A percentile compares a stretch with the other conserved stretches of the same genome.
Conservation (phyloP, 169 alveolate genomes). For the Plasmodium inui region DNA sequence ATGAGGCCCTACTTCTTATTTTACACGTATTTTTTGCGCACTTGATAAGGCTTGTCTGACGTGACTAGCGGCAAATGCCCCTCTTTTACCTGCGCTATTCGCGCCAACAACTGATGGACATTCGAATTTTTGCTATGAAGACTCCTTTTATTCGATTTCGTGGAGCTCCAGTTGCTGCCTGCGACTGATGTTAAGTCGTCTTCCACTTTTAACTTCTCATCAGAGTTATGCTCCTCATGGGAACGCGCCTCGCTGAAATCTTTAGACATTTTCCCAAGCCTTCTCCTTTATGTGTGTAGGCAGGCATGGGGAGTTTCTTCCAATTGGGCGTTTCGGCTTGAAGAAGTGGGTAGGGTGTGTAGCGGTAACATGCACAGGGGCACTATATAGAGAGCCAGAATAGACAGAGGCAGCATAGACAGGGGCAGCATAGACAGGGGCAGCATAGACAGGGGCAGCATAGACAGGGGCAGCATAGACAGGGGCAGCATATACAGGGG, state of each 20-base stretch:
- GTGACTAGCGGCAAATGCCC: neutral
- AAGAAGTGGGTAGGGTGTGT: neutral
- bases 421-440: neutral
- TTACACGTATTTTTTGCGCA: neutral
- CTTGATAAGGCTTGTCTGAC: neutral
- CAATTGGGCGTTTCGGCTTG: neutral
- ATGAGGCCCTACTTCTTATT: neutral
- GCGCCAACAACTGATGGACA: conserved; percentile 69
- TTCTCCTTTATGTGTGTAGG: neutral
- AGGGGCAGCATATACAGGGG: neutral
- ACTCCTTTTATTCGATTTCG: conserved; percentile 12
- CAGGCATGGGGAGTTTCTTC: conserved; percentile 16
- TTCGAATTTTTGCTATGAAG: conserved; percentile 35
- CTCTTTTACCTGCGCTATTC: conserved; percentile 72
- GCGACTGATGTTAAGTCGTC: conserved; percentile 32
- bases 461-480: too few relatives aligned
- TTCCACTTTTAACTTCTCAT: conserved; percentile 36
- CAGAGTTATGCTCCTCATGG: conserved; percentile 34
- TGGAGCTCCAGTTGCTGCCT: conserved; percentile 40
- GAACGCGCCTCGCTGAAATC: conserved; percentile 31
- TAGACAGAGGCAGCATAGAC: neutral
- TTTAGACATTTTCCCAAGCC: conserved; percentile 59
- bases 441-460: neutral
- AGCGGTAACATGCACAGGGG: neutral
- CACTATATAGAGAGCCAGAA: neutral